These are phyloP conservation scores for Aspergillus latus DNA, from an alignment of 2,329 filamentous ascomycete genomes.

Conservation along the genomic window DNA sequence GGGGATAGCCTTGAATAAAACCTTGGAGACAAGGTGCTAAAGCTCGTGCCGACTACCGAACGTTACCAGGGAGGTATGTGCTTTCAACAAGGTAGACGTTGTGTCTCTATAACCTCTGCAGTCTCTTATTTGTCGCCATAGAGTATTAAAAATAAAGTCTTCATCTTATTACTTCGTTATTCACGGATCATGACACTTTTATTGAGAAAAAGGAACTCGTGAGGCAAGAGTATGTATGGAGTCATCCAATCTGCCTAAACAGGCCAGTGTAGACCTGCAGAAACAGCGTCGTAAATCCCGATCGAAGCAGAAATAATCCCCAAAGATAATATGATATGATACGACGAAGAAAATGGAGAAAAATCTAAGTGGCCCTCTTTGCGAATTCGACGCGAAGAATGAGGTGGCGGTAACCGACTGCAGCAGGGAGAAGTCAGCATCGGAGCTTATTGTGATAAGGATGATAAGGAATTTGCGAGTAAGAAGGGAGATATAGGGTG, in stretches of 20 bases:
- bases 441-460: not conserved
- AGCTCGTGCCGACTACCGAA: not conserved
- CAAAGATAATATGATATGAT: constrained; percentile 2
- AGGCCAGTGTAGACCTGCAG: not conserved
- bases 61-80: not conserved
- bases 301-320: constrained; percentile 5
- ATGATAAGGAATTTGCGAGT: not conserved
- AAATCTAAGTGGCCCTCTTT: constrained; percentile 45
- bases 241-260: not conserved
- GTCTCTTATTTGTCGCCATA: not conserved
- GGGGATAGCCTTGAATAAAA: not conserved
- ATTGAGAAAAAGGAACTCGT: not conserved
- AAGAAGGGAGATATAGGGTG: not conserved
- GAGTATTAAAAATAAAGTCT: not conserved
- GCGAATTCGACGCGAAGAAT: constrained; percentile 55
- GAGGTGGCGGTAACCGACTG: constrained; percentile 54
- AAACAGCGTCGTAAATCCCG: constrained; percentile 6
- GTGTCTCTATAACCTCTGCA: not conserved
- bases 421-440: constrained; percentile 1
- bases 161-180: constrained; percentile 1
- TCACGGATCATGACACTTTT: constrained; percentile 7
- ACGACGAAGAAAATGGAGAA: not conserved
- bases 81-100: not conserved
- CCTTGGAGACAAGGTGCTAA: not conserved
- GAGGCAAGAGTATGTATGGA: constrained; percentile 1